Evolutionary conservation across 176 grass and related monocot species (phyloP).

Genomic region (Zea luxurians): DNA sequence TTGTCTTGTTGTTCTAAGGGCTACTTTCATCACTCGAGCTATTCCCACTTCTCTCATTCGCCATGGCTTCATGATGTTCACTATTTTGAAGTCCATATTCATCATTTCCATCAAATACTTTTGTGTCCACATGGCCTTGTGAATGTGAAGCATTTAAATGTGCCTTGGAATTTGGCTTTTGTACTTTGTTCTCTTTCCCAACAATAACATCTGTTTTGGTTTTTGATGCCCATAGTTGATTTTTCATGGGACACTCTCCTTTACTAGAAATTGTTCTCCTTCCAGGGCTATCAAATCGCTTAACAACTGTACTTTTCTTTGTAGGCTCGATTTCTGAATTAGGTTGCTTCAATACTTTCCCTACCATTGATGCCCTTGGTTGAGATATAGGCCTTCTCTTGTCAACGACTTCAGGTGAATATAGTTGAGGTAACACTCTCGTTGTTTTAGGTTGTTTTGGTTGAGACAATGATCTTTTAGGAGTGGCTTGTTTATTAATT

Average conservation of each 20-base stretch:
- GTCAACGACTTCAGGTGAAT: conserved; percentile 34
- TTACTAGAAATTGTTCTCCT: conserved; percentile 9
- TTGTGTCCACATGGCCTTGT: conserved; percentile 18
- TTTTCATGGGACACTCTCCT: conserved; percentile 38
- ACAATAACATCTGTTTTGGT: conserved; percentile 32
- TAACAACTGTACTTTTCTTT: conserved; percentile 41
- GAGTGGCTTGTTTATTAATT: conserved; percentile 38
- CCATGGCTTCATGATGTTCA: conserved; percentile 21
- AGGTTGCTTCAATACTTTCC: conserved; percentile 52
- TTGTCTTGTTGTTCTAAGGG: not conserved
- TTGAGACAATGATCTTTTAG: conserved; percentile 57
- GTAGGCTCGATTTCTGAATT: conserved; percentile 34
- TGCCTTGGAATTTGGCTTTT: conserved; percentile 36
- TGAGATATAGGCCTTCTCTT: conserved; percentile 49
- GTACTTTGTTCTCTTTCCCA: conserved; percentile 65
- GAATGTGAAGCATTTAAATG: conserved; percentile 3
- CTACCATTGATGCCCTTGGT: conserved; percentile 40
- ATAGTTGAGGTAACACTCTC: conserved; percentile 33
- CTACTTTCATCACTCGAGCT: conserved; percentile 16
- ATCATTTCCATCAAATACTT: not conserved
- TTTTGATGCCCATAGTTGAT: conserved; percentile 42
- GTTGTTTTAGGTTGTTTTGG: conserved; percentile 42
- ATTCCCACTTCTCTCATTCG: not conserved
- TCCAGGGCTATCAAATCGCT: conserved; percentile 38
- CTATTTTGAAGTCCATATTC: conserved; percentile 28